phyloP scores from a whole-genome alignment of 371 early-diverging fungal genomes.

The Mucor mucedo region DNA sequence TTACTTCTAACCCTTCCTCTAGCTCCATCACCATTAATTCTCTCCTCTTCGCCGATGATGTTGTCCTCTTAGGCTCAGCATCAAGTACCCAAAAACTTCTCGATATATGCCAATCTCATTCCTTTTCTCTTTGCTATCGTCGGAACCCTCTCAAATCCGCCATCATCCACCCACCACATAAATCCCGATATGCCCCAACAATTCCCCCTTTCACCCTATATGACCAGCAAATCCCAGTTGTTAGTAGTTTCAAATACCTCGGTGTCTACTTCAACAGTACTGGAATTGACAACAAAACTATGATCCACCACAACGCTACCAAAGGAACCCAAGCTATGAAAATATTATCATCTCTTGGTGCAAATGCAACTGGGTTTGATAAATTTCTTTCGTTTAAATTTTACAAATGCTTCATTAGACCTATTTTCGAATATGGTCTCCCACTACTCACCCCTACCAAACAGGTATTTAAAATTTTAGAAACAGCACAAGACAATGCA shows the following conservation, averaged over 20 bases:
- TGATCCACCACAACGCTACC: conserved; percentile 1
- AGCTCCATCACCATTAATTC: not conserved
- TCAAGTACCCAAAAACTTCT: conserved; percentile 20
- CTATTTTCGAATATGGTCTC: conserved; percentile 6
- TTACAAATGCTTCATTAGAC: not conserved
- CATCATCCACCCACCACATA: conserved; percentile 14
- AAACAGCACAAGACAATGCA: too few species aligned
- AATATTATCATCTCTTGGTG: not conserved
- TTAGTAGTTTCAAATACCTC: conserved; percentile 13
- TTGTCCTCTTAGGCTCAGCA: conserved; percentile 31
- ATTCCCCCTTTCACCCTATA: conserved; percentile 10
- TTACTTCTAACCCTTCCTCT: conserved; percentile 6
- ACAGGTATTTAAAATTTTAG: too few species aligned
- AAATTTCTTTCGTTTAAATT: not conserved
- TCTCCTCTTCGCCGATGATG: conserved; percentile 29
- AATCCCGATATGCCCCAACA: conserved; percentile 12
- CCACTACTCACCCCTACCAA: too few species aligned
- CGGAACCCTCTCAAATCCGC: conserved; percentile 41
- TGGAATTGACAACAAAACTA: conserved; percentile 15
- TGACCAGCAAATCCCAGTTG: too few species aligned
- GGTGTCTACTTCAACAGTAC: not conserved
- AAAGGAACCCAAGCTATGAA: too few species aligned
- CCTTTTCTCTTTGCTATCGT: conserved; percentile 25
- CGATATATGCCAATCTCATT: conserved; percentile 17
- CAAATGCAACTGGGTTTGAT: not conserved